Base-by-base conservation (phyloP, 805 yeast species). In the Saccharomycopsis fermentans region DNA sequence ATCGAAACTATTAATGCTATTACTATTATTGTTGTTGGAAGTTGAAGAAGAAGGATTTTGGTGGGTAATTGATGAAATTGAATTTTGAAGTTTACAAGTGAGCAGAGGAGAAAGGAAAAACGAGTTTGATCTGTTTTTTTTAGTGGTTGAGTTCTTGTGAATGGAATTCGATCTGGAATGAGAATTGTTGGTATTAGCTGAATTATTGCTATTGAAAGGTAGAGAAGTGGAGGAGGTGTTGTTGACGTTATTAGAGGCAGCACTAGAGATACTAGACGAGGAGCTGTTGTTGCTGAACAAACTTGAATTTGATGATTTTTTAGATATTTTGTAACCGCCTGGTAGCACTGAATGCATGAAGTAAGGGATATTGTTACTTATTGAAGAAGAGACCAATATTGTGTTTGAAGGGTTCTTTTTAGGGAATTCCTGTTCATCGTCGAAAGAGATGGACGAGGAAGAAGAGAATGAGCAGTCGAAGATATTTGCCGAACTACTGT, bases 1-100 rank as follows among this genome's bases (percentile, higher is more conserved):
- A 35, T 71, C 69, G 51, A 70, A 68, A 43, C 66, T 65, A 59
- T 70, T 4, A 19, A 14, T 11, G 17, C 3, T 37, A n/a, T 35
- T 26, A 4, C 26, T 29, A 19, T 16, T 29, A 6, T 9, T 32
- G 35, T n/a, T n/a, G n/a, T n/a, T n/a, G n/a, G n/a, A n/a, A n/a
- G n/a, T n/a, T n/a, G 35, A 32, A 32, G 35, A 32, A 14, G 35
- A 32, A 5, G 35, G 12, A 6, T 32, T 32, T 9, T 32, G 35
- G 9, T 32, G 35, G 9, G 50, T 24, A 16, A 43, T 24, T 4
- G 29, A 21, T 24, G 50, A 43, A 21, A 43, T 43, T 43, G 50
- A 21, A 26, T 43, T 19, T 21, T 43, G 50, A 21, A 43, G 50
- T 6, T 43, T 43, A 21, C 50, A 43, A 16, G 50, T 21, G 2